Percentiles rank a stretch among this genome's conserved stretches.
Conservation (phyloP, 75 land plant genomes). For the Ceratopteris richardii region DNA sequence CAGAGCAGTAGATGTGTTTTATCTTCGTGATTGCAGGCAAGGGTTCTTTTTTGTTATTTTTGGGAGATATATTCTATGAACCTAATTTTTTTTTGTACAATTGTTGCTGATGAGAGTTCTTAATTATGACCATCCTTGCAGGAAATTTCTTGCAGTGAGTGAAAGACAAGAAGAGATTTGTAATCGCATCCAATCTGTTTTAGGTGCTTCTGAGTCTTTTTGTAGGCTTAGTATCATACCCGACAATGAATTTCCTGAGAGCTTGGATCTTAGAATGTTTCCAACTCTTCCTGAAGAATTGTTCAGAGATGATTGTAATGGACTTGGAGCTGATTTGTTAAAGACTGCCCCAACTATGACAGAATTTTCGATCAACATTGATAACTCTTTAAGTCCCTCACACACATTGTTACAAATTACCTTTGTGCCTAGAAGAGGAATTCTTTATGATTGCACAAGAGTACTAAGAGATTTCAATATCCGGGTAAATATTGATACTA, state of each 20-base stretch:
- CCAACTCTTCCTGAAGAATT: slow-evolving; percentile 48
- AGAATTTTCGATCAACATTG: slow-evolving; percentile 35
- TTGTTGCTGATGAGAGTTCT: no score
- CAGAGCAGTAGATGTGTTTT: slow-evolving; percentile 17
- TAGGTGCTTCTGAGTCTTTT: slow-evolving; percentile 37
- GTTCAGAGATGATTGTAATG: slow-evolving; percentile 19
- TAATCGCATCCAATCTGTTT: slow-evolving; percentile 27
- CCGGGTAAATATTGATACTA: slow-evolving; percentile 40
- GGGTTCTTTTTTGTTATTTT: no score
- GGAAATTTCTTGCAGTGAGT: slow-evolving; percentile 65
- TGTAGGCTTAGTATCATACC: slow-evolving; percentile 56
- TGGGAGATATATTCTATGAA: no score
- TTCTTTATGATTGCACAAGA: slow-evolving; percentile 79
- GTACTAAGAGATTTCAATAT: slow-evolving; percentile 64
- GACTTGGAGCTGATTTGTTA: no score
- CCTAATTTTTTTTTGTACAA: no score
- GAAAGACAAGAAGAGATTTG: slow-evolving; percentile 43
- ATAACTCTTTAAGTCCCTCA: slow-evolving; percentile 59
- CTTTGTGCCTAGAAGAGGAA: slow-evolving; percentile 61
- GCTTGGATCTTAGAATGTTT: slow-evolving; percentile 34
- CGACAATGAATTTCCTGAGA: slow-evolving; percentile 45
- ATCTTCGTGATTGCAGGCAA: slow-evolving; percentile 14
- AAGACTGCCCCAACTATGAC: slow-evolving; percentile 10
- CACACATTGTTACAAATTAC: slow-evolving; percentile 77
- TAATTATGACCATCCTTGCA: slow-evolving; percentile 17